Evolutionary conservation across 257 asterid genomes (phyloP), one percentile per base, ranked within the genome.

Genomic region (Schizonepeta tenuifolia): DNA sequence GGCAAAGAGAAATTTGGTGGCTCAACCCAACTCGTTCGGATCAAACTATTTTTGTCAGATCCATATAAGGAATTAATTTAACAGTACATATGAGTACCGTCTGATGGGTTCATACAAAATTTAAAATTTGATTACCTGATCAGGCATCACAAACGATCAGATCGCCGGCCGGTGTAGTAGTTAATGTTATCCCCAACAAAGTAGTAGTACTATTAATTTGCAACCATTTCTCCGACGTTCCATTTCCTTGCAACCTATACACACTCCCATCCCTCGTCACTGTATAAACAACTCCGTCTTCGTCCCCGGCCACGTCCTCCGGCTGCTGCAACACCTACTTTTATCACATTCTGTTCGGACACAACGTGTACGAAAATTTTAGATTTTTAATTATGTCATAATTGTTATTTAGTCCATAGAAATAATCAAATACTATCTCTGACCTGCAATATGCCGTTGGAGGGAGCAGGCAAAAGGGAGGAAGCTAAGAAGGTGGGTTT

Each of bases 211-310:
- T 67, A 6, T 77, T 75, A 38, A 78, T 58, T 55, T 71, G 82
- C 72, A 76, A 72, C 87, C 85, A 89, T 49, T 74, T 71, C 76
- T 86, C 90, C 95, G 89, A 87, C 3, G 83, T 74, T 38, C 91
- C 95, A 63, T 91, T 89, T 51, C 33, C 77, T 28, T 79, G 83
- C 82, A 85, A 20, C 75, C 82, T 86, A 70, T 54, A 83, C 59
- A 91, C 80, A 81, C 82, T 83, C 21, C 97, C 97, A 77, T 89
- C 93, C 69, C 95, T 81, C 13, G 93, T 82, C 8, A 86, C 89
- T 9, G 96, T 84, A 62, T 86, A 85, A 3, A 91, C 4, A 41
- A 79, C 54, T 33, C 91, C 95, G 5, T 0, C 54, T 78, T 71
- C 55, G 70, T 89, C 90, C n/a, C 89, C 41, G 12, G 86, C 78